These are phyloP conservation scores for Leishmania guyanensis DNA, from an alignment of 208 protist genomes.

Conservation along the genomic window DNA sequence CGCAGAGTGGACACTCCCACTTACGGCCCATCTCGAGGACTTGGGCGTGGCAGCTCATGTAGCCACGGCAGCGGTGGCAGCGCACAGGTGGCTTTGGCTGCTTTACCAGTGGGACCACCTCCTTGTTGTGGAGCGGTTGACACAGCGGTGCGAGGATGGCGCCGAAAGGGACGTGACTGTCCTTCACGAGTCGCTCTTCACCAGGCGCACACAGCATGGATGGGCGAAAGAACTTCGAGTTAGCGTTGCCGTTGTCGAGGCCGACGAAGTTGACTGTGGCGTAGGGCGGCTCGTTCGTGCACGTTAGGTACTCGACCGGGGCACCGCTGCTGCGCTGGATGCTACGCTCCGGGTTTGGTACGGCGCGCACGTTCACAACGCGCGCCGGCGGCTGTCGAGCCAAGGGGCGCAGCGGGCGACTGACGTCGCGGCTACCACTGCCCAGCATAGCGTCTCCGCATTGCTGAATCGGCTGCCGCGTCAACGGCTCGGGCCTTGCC, in stretches of 20 bases:
- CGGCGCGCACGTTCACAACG: conserved; percentile 50
- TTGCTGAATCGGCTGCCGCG: not conserved
- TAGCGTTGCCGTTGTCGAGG: conserved; percentile 89
- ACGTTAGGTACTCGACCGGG: conserved; percentile 45
- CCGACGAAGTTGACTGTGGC: conserved; percentile 75
- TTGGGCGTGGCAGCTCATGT: conserved; percentile 86
- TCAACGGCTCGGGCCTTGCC: not conserved
- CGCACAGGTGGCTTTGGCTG: conserved; percentile 75
- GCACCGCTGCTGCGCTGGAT: conserved; percentile 44
- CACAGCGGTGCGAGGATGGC: conserved; percentile 87
- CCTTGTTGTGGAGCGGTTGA: conserved; percentile 64
- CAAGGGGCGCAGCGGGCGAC: conserved; percentile 19
- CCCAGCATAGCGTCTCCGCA: not conserved
- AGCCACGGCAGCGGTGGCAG: conserved; percentile 94
- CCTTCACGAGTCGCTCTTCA: conserved; percentile 67
- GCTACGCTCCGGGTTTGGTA: conserved; percentile 62
- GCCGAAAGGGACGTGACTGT: conserved; percentile 75
- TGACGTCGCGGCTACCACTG: not conserved
- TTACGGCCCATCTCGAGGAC: conserved; percentile 87
- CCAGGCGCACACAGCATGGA: conserved; percentile 63
- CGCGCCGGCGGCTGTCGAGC: conserved; percentile 45
- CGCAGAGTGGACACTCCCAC: conserved; percentile 93
- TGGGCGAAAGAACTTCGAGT: conserved; percentile 89
- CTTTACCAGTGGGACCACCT: conserved; percentile 72
- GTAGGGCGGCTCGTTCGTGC: conserved; percentile 63